A percentile compares a stretch with the other conserved stretches of the same genome.
Evolutionary conservation across 495 filamentous ascomycete species (phyloP).

Genomic region (Xylaria acuta): DNA sequence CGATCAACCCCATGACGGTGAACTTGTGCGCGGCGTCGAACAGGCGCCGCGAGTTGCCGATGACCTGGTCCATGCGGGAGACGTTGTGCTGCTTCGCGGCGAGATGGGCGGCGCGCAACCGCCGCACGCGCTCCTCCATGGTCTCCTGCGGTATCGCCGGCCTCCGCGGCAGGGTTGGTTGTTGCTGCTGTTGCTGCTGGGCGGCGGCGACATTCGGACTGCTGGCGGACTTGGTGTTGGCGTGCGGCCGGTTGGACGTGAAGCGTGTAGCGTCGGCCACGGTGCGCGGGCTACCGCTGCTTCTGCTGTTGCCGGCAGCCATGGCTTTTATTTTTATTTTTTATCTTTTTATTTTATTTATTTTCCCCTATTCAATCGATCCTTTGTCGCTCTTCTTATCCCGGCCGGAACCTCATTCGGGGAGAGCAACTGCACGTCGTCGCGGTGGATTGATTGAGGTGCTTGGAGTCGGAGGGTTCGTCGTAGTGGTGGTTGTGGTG

Average conservation of each 20-base stretch:
- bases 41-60: conserved; percentile 70
- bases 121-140: conserved; percentile 84
- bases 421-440: background rate
- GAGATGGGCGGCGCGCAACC: conserved; percentile 80
- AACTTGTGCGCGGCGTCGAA: conserved; percentile 85
- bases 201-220: conserved; percentile 21
- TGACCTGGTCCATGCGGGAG: conserved; percentile 69
- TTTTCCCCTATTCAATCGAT: background rate
- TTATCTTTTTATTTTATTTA: background rate
- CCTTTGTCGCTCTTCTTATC: background rate
- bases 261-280: conserved; percentile 94
- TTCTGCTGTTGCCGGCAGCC: conserved; percentile 12
- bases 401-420: background rate
- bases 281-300: conserved; percentile 74
- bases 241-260: conserved; percentile 90
- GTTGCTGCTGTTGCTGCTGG: conserved; percentile 1
- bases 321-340: background rate
- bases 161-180: conserved; percentile 10
- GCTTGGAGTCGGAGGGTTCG: background rate
- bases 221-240: conserved; percentile 66
- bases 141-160: conserved; percentile 67
- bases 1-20: conserved; percentile 76
- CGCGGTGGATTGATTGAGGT: background rate
- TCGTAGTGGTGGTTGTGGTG: background rate
- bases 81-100: conserved; percentile 69